Evolutionary conservation across 257 asterid species (phyloP), one percentile per base, ranked within the genome.

Genomic region (Striga asiatica): DNA sequence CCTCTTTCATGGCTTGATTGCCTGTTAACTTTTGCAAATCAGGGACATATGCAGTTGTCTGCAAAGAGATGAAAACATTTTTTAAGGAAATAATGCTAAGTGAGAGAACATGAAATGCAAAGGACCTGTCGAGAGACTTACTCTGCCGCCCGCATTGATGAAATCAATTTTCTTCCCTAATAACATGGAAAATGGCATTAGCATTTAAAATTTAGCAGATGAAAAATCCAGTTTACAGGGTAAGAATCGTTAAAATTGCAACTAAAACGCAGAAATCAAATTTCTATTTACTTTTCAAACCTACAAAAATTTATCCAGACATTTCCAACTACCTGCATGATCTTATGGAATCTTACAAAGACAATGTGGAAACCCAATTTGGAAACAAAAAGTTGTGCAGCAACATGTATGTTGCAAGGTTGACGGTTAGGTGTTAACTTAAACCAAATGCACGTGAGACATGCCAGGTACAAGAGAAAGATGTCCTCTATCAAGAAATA

Each of bases 101-200:
- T 35, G 11, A 50, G 32, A 28, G 21, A 42, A 31, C 22, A 56
- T 18, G 28, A 20, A 43, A 20, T 49, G 45, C 45, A n/a, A 49
- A 29, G n/a, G 48, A 45, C 45, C n/a, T 50, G 54, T 35, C 60
- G 51, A 71, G 43, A 66, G 32, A 60, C 85, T 34, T 81, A 92
- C 98, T 83, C 97, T 77, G 71, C 98, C 91, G 66, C 95, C 98
- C 23, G 98, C 97, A 53, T 25, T 76, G 61, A 92, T 88, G 74
- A 92, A 92, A 53, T 88, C 97, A 13, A 92, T 74, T 64, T 73
- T 78, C 81, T 74, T 88, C 66, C 98, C 98, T 92, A n/a, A n/a
- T n/a, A 95, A 16, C 72, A 81, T 8, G 43, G 32, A 68, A 48
- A 59, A 51, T 10, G n/a, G 13, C 2, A 56, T 72, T 64, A 73